Evolutionary conservation across 306 rosid species (phyloP).

Genomic region (Medicago truncatula): MtrunA17r5.0-ANR NC_053048.1:48302001-48302500

Average conservation of each 20-base stretch:
- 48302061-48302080: not conserved
- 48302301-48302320: not conserved
- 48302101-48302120: not conserved
- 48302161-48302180: constrained; percentile 12
- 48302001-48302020: too few relatives aligned
- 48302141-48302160: not conserved
- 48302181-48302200: constrained; percentile 2
- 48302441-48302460: constrained; percentile 2
- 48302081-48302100: not conserved
- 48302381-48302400: not conserved
- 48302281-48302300: not conserved
- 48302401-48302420: not conserved
- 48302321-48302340: not conserved
- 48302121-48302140: constrained; percentile 1
- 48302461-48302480: constrained; percentile 3
- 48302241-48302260: constrained; percentile 2
- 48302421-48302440: not conserved
- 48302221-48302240: constrained; percentile 19
- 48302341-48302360: constrained; percentile 12
- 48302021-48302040: too few relatives aligned
- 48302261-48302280: not conserved
- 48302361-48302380: not conserved
- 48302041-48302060: not conserved
- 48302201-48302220: constrained; percentile 29
- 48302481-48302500: constrained; percentile 12